These are phyloP conservation scores for Edaphochlamys debaryana DNA, from an alignment of 139 green algal genomes.

Conservation along the genomic window DNA sequence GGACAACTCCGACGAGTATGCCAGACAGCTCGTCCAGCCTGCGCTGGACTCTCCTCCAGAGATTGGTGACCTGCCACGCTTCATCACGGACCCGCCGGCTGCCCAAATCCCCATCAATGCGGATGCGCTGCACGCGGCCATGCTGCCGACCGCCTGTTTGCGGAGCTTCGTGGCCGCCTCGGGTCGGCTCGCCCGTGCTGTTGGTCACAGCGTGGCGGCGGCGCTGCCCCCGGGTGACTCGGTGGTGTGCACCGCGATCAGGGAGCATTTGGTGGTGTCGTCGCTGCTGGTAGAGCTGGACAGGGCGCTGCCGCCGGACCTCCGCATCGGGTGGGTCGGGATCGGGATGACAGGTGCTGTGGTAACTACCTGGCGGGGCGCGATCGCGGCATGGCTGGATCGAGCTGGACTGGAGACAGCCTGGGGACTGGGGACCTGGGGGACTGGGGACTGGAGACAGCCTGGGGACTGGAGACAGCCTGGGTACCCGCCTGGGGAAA, in stretches of 20 bases:
- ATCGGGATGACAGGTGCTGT: neutral
- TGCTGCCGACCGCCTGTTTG: neutral
- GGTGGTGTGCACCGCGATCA: constrained; percentile 10
- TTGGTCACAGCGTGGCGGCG: neutral
- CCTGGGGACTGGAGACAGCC: no score
- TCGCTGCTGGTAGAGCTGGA: constrained; percentile 28
- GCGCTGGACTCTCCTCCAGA: neutral
- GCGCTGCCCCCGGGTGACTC: constrained; percentile 5
- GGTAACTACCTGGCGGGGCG: neutral
- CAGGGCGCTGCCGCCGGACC: neutral
- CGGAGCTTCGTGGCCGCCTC: neutral
- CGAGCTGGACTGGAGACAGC: no score
- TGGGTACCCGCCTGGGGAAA: neutral
- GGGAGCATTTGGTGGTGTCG: neutral
- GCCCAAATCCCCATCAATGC: constrained; percentile 8
- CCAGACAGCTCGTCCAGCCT: constrained; percentile 1
- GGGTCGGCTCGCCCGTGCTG: neutral
- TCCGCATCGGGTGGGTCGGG: constrained; percentile 24
- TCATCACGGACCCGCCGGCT: neutral
- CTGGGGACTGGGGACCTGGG: no score
- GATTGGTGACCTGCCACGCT: neutral
- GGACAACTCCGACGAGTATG: constrained; percentile 3
- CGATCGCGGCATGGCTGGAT: neutral
- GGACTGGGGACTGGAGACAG: no score
- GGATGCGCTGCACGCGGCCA: neutral